These are phyloP conservation scores for Eucalyptus regnans DNA, from an alignment of 345 rosid species.

Conservation along the genomic window DNA sequence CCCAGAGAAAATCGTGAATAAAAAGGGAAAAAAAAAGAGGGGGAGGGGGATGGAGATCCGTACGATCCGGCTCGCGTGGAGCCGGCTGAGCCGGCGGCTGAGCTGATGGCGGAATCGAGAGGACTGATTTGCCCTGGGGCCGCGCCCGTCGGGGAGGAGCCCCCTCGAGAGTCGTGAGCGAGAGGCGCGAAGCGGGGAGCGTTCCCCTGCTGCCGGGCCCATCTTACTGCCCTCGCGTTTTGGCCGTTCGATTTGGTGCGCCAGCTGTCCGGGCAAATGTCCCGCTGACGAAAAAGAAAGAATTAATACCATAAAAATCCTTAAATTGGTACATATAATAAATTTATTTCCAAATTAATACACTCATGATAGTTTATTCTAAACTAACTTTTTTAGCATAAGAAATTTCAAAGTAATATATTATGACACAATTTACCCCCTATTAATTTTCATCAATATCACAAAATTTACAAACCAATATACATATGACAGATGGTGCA, in stretches of 20 bases:
- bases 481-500: accelerated
- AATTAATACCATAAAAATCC: not conserved
- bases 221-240: not conserved
- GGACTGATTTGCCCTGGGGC: not conserved
- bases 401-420: accelerated
- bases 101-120: not conserved
- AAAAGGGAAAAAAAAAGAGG: accelerated
- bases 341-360: accelerated
- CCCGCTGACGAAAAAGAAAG: not conserved
- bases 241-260: not conserved
- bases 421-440: accelerated
- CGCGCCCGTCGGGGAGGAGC: not conserved
- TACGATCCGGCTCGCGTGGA: not conserved
- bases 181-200: not conserved
- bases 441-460: accelerated
- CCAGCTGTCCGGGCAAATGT: not conserved
- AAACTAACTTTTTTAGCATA: accelerated
- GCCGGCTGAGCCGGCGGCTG: not conserved
- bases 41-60: accelerated
- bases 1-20: not conserved
- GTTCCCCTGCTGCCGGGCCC: not conserved
- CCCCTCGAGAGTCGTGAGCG: not conserved
- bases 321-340: no score
- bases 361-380: accelerated
- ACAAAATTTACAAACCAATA: not conserved